Evolutionary conservation across 805 yeast species (phyloP).

Genomic region (Candida caryicola): DNA sequence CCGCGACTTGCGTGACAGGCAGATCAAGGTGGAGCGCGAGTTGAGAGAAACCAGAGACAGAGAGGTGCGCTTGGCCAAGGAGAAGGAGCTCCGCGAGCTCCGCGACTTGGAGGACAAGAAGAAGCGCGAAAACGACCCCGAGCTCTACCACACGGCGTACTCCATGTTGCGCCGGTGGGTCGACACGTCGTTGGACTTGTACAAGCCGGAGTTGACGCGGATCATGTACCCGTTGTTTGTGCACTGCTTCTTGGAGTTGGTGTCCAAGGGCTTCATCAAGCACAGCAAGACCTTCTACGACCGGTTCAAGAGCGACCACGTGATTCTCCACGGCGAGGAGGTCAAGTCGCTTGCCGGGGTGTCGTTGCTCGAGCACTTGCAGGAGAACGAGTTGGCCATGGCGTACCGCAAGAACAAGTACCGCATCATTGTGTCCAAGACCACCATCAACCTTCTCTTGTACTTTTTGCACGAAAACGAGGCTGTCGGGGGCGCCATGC

Average conservation of each 20-base stretch:
- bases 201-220: conserved; percentile 81
- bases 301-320: conserved; percentile 69
- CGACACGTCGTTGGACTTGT: conserved; percentile 85
- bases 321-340: conserved; percentile 74
- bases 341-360: conserved; percentile 69
- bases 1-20: conserved; percentile 34
- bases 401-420: conserved; percentile 73
- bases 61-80: conserved; percentile 36
- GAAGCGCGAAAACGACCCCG: conserved; percentile 57
- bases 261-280: conserved; percentile 55
- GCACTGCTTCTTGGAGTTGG: conserved; percentile 78
- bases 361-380: conserved; percentile 73
- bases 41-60: conserved; percentile 39
- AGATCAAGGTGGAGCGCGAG: conserved; percentile 33
- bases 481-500: conserved; percentile 83
- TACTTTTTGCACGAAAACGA: conserved; percentile 91
- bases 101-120: conserved; percentile 43
- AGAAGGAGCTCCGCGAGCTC: conserved; percentile 36
- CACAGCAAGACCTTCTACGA: conserved; percentile 76
- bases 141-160: conserved; percentile 76
- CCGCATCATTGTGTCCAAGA: conserved; percentile 70
- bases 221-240: conserved; percentile 90
- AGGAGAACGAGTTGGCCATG: conserved; percentile 78
- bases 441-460: conserved; percentile 78
- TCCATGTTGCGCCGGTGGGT: conserved; percentile 82